phyloP scores from a whole-genome alignment of 345 rosid genomes.

The Euclidium syriacum region DNA sequence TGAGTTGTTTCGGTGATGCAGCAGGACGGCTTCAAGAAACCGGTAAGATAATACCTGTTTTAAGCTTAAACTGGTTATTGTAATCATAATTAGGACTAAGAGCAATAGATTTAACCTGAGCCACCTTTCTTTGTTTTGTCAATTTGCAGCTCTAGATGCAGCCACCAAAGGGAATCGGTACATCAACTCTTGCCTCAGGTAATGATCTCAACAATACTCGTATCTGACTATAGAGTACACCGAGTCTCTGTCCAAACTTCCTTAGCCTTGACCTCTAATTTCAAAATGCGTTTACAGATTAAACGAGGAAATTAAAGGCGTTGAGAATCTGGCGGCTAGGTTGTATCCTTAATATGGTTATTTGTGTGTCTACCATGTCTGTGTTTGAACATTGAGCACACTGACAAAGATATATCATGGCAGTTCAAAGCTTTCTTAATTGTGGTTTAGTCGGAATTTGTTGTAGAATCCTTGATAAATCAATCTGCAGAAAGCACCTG shows the following conservation, averaged over 20 bases:
- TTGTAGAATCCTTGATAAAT: conserved; percentile 35
- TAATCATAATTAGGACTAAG: neutral
- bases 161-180: conserved; percentile 87
- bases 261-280: neutral
- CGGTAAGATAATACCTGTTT: conserved; percentile 27
- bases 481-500: conserved; percentile 53
- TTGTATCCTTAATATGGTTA: conserved; percentile 68
- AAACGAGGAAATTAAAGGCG: conserved; percentile 85
- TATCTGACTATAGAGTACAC: neutral
- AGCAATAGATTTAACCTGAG: neutral
- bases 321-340: conserved; percentile 54
- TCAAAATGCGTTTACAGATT: conserved; percentile 43
- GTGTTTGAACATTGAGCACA: neutral
- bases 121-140: neutral
- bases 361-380: neutral
- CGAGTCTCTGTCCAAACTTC: neutral
- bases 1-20: conserved; percentile 80
- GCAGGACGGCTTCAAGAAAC: conserved; percentile 77
- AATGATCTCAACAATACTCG: neutral
- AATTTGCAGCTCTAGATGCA: conserved; percentile 66
- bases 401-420: neutral
- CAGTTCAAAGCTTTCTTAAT: neutral
- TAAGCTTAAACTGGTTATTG: neutral
- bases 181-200: conserved; percentile 94
- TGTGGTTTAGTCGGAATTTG: neutral